Evolutionary conservation across 306 rosid genomes (phyloP).

Genomic region (Cicer pinnatifidum): DNA sequence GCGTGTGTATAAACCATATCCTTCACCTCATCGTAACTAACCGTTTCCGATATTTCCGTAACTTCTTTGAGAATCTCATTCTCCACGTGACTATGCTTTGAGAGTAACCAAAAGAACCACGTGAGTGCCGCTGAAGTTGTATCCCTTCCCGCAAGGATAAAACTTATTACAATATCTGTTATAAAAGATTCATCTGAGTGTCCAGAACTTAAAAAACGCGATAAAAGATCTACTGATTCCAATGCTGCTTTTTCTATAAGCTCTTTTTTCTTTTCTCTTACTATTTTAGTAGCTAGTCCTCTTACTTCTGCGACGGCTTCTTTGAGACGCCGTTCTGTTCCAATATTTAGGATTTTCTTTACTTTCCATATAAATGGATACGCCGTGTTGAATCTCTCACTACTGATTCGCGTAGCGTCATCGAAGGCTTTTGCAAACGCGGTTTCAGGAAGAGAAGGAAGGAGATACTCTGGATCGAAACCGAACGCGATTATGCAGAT

Average conservation of each 20-base stretch:
- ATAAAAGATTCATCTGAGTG: slow-evolving; percentile 60
- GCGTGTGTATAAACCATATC: slow-evolving; percentile 72
- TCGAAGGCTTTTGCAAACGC: slow-evolving; percentile 65
- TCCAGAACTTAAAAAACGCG: slow-evolving; percentile 59
- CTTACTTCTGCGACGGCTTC: slow-evolving; percentile 49
- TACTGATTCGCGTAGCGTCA: slow-evolving; percentile 46
- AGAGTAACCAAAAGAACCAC: slow-evolving; percentile 74
- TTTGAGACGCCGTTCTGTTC: slow-evolving; percentile 51
- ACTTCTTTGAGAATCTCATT: slow-evolving; percentile 50
- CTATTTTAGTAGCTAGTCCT: slow-evolving; percentile 49
- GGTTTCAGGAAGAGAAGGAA: slow-evolving; percentile 56
- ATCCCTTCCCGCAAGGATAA: slow-evolving; percentile 66
- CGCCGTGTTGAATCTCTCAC: slow-evolving; percentile 37
- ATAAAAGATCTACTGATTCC: slow-evolving; percentile 55
- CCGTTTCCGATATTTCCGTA: not conserved
- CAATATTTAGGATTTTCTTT: slow-evolving; percentile 48
- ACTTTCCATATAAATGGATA: slow-evolving; percentile 53
- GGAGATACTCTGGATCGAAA: slow-evolving; percentile 63
- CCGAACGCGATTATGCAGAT: slow-evolving; percentile 72
- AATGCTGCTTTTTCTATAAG: slow-evolving; percentile 39
- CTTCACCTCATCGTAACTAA: slow-evolving; percentile 53
- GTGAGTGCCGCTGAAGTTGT: slow-evolving; percentile 66
- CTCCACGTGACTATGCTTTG: slow-evolving; percentile 53
- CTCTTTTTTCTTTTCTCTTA: slow-evolving; percentile 55
- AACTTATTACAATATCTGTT: slow-evolving; percentile 63